Conservation (phyloP, 2,329 filamentous ascomycete genomes). For the Beauveria caledonica region DNA sequence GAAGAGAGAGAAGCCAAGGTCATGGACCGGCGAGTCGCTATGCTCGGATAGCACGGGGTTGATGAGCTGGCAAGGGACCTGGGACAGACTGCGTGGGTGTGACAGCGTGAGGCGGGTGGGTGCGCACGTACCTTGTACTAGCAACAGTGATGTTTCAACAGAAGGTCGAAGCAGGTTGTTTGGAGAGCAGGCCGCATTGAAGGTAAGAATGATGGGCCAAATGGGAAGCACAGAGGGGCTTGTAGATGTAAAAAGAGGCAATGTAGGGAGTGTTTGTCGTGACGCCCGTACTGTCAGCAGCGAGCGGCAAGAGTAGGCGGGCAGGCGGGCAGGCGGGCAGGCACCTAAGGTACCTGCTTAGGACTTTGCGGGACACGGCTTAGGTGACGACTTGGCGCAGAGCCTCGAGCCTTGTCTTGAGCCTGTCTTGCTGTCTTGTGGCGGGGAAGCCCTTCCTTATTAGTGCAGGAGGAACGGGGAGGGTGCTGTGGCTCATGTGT, state of each 20-base stretch:
- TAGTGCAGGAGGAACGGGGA: no score
- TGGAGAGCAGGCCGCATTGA: no score
- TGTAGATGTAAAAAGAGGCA: not conserved
- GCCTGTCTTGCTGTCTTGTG: no score
- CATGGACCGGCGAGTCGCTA: not conserved
- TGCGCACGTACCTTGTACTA: constrained; percentile 8
- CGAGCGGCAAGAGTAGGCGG: not conserved
- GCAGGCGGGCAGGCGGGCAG: not conserved
- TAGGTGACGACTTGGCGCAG: no score
- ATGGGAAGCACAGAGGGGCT: not conserved
- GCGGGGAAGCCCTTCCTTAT: no score
- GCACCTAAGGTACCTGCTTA: not conserved
- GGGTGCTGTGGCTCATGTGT: no score
- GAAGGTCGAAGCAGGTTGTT: not conserved
- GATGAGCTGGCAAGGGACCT: not conserved
- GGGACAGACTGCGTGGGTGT: not conserved
- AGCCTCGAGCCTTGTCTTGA: no score
- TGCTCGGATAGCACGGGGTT: constrained; percentile 1
- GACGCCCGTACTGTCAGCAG: not conserved
- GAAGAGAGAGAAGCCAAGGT: not conserved
- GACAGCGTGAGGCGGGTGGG: not conserved
- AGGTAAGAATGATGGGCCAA: not conserved
- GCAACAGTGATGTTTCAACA: not conserved
- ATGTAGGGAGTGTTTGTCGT: not conserved
- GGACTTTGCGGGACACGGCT: no score